These are phyloP conservation scores for Echeveria elegans DNA, from an alignment of 164 flowering plant genomes.

Conservation along the genomic window DNA sequence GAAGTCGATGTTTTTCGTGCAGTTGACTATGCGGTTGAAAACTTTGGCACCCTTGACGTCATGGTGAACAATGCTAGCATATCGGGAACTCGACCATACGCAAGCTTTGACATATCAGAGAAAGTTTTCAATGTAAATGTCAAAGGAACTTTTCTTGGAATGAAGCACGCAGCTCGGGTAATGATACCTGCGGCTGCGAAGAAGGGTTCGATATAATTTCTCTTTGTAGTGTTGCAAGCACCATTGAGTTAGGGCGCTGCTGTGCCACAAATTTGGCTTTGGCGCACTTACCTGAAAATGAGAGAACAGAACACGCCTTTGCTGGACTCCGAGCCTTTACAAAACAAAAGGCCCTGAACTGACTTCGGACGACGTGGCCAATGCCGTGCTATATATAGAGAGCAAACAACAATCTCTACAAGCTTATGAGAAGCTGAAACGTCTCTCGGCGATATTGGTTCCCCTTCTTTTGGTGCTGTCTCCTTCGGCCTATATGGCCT, in stretches of 20 bases:
- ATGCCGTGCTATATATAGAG: no score
- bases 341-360: conserved; percentile 43
- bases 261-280: conserved; percentile 50
- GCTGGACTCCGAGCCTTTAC: conserved; percentile 37
- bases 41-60: conserved; percentile 65
- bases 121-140: conserved; percentile 66
- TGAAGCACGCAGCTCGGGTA: conserved; percentile 86
- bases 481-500: no score
- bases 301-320: conserved; percentile 46
- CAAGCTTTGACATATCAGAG: conserved; percentile 31
- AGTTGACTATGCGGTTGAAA: conserved; percentile 46
- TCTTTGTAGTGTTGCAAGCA: conserved; percentile 44
- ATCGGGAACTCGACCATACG: conserved; percentile 52
- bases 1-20: conserved; percentile 59
- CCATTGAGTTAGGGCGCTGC: conserved; percentile 57
- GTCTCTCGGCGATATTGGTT: no score
- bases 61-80: conserved; percentile 91
- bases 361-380: conserved; percentile 62
- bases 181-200: conserved; percentile 73
- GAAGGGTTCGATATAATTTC: conserved; percentile 65
- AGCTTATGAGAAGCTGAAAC: no score
- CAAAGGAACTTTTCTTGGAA: conserved; percentile 66
- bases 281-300: conserved; percentile 67
- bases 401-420: no score
- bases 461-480: no score